Evolutionary conservation across 495 filamentous ascomycete species (phyloP).

Genomic region (Xylaria bambusicola): DNA sequence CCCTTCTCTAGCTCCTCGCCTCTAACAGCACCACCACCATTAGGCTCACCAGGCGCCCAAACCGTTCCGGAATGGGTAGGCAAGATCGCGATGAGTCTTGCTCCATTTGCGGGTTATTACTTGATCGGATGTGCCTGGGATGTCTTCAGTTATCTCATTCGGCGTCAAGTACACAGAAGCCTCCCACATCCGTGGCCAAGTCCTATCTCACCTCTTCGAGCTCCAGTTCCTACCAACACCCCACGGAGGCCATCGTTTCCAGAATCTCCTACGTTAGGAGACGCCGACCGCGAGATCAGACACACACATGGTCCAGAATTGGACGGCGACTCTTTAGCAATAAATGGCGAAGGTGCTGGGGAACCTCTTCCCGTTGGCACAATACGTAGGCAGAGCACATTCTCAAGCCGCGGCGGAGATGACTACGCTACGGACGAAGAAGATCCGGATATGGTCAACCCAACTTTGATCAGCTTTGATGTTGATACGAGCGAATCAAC

Average conservation of each 20-base stretch:
- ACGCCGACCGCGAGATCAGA: conserved; percentile 29
- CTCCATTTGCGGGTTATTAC: conserved; percentile 41
- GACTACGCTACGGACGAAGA: conserved; percentile 53
- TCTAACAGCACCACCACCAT: conserved; percentile 40
- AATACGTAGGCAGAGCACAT: conserved; percentile 35
- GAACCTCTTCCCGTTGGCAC: conserved; percentile 32
- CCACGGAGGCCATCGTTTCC: conserved; percentile 23
- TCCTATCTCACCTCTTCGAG: conserved; percentile 14
- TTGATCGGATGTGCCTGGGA: conserved; percentile 23
- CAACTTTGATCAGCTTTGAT: conserved; percentile 59
- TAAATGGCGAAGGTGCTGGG: conserved; percentile 28
- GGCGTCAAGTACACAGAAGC: conserved; percentile 18
- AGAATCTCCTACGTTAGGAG: conserved; percentile 32
- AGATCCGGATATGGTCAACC: conserved; percentile 48
- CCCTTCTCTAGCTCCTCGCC: conserved; percentile 52
- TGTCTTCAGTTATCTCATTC: conserved; percentile 13
- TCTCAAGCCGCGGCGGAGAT: conserved; percentile 34
- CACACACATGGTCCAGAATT: conserved; percentile 24
- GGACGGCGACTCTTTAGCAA: conserved; percentile 23
- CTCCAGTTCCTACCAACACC: background rate
- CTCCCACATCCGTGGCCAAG: conserved; percentile 25
- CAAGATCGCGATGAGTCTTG: conserved; percentile 27
- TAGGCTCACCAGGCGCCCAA: conserved; percentile 23
- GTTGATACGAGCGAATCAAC: conserved; percentile 52
- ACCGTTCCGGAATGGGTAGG: conserved; percentile 35